Percentiles rank a stretch among this genome's conserved stretches.
Conservation (phyloP, 768 basidiomycete species). For the Clavaria fumosa region DNA sequence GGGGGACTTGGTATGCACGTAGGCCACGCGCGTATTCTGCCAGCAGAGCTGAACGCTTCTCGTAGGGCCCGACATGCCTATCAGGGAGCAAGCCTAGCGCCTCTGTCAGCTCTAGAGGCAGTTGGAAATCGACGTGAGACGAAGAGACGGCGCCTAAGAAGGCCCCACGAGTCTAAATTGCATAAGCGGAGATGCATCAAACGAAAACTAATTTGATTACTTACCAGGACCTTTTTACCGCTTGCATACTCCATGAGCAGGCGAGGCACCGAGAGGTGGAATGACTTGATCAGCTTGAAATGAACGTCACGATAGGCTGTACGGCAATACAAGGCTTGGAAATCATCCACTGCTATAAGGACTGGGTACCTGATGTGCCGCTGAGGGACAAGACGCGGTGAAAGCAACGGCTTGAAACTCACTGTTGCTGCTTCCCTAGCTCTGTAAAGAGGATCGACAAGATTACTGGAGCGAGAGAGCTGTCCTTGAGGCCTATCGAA, state of each 20-base stretch:
- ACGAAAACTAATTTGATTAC: slow-evolving; percentile 15
- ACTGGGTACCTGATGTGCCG: slow-evolving; percentile 45
- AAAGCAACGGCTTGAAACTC: slow-evolving; percentile 12
- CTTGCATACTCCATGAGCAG: slow-evolving; percentile 64
- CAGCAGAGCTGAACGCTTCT: slow-evolving; percentile 34
- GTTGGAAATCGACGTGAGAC: slow-evolving; percentile 40
- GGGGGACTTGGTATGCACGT: slow-evolving; percentile 29
- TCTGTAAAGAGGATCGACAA: slow-evolving; percentile 44
- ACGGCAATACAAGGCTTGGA: slow-evolving; percentile 62
- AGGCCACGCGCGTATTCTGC: slow-evolving; percentile 38
- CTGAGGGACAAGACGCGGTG: not conserved
- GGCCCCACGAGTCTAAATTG: slow-evolving; percentile 44
- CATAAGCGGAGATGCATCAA: not conserved
- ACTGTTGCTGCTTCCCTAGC: slow-evolving; percentile 53
- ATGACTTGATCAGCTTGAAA: slow-evolving; percentile 50
- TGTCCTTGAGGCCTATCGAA: slow-evolving; percentile 39
- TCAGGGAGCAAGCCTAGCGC: slow-evolving; percentile 34
- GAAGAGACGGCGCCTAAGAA: slow-evolving; percentile 56
- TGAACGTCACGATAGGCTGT: slow-evolving; percentile 62
- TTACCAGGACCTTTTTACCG: slow-evolving; percentile 52
- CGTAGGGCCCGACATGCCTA: slow-evolving; percentile 36
- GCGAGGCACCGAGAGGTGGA: slow-evolving; percentile 67
- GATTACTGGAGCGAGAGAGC: slow-evolving; percentile 35
- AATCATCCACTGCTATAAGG: slow-evolving; percentile 74
- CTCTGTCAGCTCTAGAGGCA: slow-evolving; percentile 49